Conservation (phyloP, 2,329 filamentous ascomycete species). For the Lasiodiplodia hormozganensis region DNA sequence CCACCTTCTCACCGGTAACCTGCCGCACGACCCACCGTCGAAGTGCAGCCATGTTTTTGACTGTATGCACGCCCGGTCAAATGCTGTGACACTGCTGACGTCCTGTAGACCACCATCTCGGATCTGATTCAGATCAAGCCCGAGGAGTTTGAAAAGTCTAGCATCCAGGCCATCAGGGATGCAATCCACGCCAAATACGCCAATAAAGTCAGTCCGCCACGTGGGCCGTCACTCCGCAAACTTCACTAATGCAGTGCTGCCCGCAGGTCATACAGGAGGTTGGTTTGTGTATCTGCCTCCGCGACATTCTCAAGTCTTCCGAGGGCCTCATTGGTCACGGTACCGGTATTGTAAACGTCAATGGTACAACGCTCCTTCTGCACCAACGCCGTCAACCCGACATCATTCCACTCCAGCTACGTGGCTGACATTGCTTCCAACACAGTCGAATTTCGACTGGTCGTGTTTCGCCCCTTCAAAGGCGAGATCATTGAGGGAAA, state of each 20-base stretch:
- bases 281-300: slow-evolving; percentile 91
- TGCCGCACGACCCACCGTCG: neutral
- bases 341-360: slow-evolving; percentile 90
- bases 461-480: slow-evolving; percentile 96
- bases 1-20: neutral
- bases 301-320: slow-evolving; percentile 86
- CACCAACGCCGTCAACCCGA: neutral
- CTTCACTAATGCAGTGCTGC: slow-evolving; percentile 23
- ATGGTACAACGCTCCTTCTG: slow-evolving; percentile 64
- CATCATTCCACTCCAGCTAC: neutral
- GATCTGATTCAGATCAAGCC: slow-evolving; percentile 94
- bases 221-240: neutral
- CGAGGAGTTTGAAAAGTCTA: slow-evolving; percentile 84
- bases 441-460: slow-evolving; percentile 86
- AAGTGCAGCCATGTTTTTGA: slow-evolving; percentile 26
- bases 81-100: slow-evolving; percentile 19
- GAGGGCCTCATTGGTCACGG: slow-evolving; percentile 95
- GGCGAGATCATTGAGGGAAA: slow-evolving; percentile 87
- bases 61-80: slow-evolving; percentile 10
- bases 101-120: slow-evolving; percentile 80
- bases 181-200: slow-evolving; percentile 97
- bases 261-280: slow-evolving; percentile 84
- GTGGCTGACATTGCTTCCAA: slow-evolving; percentile 8
- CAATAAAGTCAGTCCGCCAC: slow-evolving; percentile 70
- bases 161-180: slow-evolving; percentile 86